phyloP scores from a whole-genome alignment of 495 filamentous ascomycete species.

The Daldinia grandis region DNA sequence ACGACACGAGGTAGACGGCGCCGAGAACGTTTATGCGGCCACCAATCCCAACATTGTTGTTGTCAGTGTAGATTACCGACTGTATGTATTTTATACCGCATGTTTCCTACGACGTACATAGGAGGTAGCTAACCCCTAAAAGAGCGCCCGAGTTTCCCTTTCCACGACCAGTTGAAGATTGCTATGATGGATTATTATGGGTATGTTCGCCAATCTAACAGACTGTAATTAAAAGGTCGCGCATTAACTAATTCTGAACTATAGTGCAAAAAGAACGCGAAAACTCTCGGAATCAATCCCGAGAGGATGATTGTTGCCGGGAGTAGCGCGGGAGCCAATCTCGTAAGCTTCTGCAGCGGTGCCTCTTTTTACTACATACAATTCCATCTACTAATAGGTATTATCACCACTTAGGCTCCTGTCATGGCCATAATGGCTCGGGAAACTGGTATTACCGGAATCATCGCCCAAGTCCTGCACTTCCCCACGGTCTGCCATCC shows the following conservation, averaged over 20 bases:
- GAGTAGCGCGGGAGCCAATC: background rate
- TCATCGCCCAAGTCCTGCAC: background rate
- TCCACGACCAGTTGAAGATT: background rate
- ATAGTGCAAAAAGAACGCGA: background rate
- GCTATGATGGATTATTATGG: background rate
- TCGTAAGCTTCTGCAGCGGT: background rate
- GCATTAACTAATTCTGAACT: background rate
- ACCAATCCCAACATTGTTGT: conserved; percentile 34
- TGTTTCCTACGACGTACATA: background rate
- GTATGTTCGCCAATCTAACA: background rate
- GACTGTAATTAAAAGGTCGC: background rate
- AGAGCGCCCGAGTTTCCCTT: background rate
- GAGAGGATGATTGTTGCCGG: background rate
- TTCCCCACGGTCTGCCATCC: background rate
- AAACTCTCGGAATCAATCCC: background rate
- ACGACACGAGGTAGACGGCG: conserved; percentile 36
- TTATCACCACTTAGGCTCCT: background rate
- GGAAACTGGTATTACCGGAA: background rate
- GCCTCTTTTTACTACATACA: background rate
- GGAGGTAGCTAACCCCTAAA: background rate
- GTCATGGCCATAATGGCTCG: background rate
- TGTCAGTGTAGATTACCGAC: background rate
- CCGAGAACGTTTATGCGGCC: conserved; percentile 43
- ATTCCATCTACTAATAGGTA: background rate
- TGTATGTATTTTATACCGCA: background rate